Percentiles rank a stretch among this genome's conserved stretches.
phyloP scores from a whole-genome alignment of 2,329 filamentous ascomycete species.

The Dactylonectria macrodidyma region DNA sequence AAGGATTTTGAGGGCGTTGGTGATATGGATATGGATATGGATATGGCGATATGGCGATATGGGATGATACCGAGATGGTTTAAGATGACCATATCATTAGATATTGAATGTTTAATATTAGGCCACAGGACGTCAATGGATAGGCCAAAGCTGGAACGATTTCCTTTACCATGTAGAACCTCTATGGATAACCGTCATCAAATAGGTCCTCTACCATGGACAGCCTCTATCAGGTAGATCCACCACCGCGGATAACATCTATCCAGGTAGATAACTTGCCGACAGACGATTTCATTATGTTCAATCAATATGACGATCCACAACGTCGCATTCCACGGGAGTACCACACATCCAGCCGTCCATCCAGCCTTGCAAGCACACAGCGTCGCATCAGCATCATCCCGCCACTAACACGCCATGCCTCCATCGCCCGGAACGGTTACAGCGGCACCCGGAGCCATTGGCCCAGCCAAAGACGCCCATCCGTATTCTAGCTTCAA shows the following conservation, averaged over 20 bases:
- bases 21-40: constrained; percentile 1
- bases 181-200: too few species aligned
- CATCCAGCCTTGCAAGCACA: too few species aligned
- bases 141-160: background rate
- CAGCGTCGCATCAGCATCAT: background rate
- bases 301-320: background rate
- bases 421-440: background rate
- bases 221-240: too few species aligned
- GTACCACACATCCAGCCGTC: too few species aligned
- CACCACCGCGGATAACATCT: too few species aligned
- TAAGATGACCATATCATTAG: background rate
- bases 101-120: constrained; percentile 15
- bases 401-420: constrained; percentile 8
- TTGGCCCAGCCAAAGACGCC: background rate
- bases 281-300: background rate
- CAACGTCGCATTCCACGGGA: too few species aligned
- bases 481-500: background rate
- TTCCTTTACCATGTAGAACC: background rate
- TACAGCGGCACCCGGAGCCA: background rate
- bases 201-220: too few species aligned
- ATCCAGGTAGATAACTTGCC: background rate
- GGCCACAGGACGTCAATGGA: background rate
- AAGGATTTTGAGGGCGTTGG: background rate
- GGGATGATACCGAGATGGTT: background rate
- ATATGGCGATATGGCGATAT: constrained; percentile 3